Evolutionary conservation across 306 rosid species (phyloP).

Genomic region (Trifolium pratense): DNA sequence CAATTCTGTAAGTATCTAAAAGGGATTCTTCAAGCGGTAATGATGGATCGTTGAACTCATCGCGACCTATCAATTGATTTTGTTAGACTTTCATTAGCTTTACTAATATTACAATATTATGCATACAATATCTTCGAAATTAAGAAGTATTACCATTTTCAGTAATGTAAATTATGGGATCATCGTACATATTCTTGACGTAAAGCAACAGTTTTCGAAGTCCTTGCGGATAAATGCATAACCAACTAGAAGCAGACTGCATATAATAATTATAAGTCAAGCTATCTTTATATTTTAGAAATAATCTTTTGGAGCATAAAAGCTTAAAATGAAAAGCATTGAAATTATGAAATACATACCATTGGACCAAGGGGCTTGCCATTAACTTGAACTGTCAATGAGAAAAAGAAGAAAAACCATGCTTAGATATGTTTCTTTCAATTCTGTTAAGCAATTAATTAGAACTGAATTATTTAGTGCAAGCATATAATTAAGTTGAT

Average conservation of each 20-base stretch:
- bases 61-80: slow-evolving; percentile 42
- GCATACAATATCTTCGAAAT: not conserved
- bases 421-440: slow-evolving; percentile 21
- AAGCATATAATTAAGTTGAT: slow-evolving; percentile 25
- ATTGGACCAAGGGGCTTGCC: slow-evolving; percentile 43
- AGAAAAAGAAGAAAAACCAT: not conserved
- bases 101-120: not conserved
- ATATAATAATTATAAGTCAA: not conserved
- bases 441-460: not conserved
- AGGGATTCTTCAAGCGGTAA: slow-evolving; percentile 53
- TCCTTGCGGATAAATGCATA: slow-evolving; percentile 53
- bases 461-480: slow-evolving; percentile 20
- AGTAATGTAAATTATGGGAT: slow-evolving; percentile 48
- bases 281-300: not conserved
- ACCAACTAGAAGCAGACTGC: slow-evolving; percentile 46
- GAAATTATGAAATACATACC: slow-evolving; percentile 39
- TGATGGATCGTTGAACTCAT: slow-evolving; percentile 56
- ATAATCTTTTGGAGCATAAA: not conserved
- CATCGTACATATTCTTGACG: slow-evolving; percentile 44
- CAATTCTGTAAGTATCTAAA: slow-evolving; percentile 59
- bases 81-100: slow-evolving; percentile 5
- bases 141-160: slow-evolving; percentile 48
- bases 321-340: slow-evolving; percentile 14
- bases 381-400: slow-evolving; percentile 38
- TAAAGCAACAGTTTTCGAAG: slow-evolving; percentile 38